phyloP scores from a whole-genome alignment of 495 filamentous ascomycete species.

The Penicillium ochrochloron region DNA sequence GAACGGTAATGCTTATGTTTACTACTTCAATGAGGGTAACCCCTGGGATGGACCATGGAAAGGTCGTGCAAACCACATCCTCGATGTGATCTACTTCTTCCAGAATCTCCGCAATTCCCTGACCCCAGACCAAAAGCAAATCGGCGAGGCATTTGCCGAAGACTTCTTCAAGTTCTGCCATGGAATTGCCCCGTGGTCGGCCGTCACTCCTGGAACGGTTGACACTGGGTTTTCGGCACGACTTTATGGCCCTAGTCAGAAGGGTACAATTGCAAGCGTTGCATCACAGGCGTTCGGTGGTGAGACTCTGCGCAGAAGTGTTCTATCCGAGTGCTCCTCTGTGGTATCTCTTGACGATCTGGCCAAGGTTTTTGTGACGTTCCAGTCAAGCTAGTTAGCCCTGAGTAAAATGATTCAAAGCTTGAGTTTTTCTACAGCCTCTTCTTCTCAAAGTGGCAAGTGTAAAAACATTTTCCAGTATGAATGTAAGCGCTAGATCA shows the following conservation, averaged over 20 bases:
- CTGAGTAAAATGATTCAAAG: not conserved
- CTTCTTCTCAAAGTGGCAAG: not conserved
- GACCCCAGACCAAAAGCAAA: conserved; percentile 31
- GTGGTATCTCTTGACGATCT: conserved; percentile 33
- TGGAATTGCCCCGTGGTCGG: conserved; percentile 44
- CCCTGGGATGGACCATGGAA: conserved; percentile 54
- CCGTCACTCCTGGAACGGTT: conserved; percentile 22
- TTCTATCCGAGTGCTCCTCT: conserved; percentile 27
- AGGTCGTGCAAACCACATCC: conserved; percentile 45
- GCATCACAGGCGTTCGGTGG: conserved; percentile 28
- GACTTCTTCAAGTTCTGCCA: conserved; percentile 51
- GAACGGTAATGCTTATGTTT: conserved; percentile 47
- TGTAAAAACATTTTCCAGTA: not conserved
- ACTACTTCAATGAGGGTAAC: conserved; percentile 55
- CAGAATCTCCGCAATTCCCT: conserved; percentile 50
- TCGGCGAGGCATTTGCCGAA: conserved; percentile 42
- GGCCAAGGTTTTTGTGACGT: conserved; percentile 25
- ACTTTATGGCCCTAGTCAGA: conserved; percentile 34
- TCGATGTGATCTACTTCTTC: conserved; percentile 53
- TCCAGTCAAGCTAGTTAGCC: conserved; percentile 13
- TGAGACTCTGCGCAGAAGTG: conserved; percentile 28
- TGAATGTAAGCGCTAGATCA: not conserved
- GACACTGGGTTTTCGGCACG: conserved; percentile 29
- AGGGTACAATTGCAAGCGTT: conserved; percentile 11
- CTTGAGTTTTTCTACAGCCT: not conserved